A percentile compares a stretch with the other conserved stretches of the same genome.
These are phyloP conservation scores for Zymoseptoria passerinii DNA, from an alignment of 2,329 filamentous ascomycete genomes.

Conservation along the genomic window DNA sequence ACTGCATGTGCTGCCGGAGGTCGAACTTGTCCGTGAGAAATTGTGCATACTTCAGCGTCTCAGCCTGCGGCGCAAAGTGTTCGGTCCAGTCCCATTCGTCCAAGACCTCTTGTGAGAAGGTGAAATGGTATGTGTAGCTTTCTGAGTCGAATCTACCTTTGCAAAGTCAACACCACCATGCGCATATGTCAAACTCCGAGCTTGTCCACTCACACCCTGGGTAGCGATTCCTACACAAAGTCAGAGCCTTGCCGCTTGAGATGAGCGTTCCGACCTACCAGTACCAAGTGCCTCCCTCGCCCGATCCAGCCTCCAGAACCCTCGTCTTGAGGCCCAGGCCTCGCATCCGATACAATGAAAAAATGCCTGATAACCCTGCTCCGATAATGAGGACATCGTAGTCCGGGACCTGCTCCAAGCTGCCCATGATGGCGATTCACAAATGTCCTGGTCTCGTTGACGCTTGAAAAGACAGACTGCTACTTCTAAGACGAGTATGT, in stretches of 20 bases:
- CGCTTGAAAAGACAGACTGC: neutral
- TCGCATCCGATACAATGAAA: conserved; percentile 34
- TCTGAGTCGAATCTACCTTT: conserved; percentile 38
- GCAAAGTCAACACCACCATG: neutral
- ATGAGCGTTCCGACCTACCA: conserved; percentile 29
- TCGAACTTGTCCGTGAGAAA: conserved; percentile 40
- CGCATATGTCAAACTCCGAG: neutral
- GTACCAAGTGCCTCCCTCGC: conserved; percentile 28
- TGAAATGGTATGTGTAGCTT: conserved; percentile 38
- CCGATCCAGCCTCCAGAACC: conserved; percentile 23
- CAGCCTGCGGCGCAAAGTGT: conserved; percentile 28
- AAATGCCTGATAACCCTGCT: conserved; percentile 36
- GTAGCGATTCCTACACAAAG: conserved; percentile 36
- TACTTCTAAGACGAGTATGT: neutral
- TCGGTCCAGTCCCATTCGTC: conserved; percentile 38
- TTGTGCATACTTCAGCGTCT: conserved; percentile 45
- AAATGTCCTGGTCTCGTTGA: neutral
- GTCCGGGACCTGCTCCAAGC: conserved; percentile 1
- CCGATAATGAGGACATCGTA: conserved; percentile 27
- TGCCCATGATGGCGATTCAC: conserved; percentile 1
- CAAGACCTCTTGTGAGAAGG: conserved; percentile 35
- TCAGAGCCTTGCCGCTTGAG: conserved; percentile 22
- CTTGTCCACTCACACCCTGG: conserved; percentile 15
- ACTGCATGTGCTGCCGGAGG: conserved; percentile 33
- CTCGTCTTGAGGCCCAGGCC: conserved; percentile 23